Evolutionary conservation across 257 asterid genomes (phyloP).

Genomic region (Scutellaria barbata): DNA sequence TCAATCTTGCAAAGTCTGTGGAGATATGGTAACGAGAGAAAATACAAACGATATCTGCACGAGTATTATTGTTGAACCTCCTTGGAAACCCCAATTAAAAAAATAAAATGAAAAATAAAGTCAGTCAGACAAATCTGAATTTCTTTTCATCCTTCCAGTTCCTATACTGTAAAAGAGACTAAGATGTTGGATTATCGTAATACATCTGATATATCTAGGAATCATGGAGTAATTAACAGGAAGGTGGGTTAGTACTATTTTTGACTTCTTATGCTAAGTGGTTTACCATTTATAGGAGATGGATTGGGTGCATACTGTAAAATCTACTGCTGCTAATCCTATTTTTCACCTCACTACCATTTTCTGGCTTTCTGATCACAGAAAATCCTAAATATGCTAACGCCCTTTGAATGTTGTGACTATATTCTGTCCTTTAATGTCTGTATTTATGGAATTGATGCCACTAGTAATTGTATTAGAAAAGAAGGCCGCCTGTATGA

Average conservation of each 20-base stretch:
- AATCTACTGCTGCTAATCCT: slow-evolving; percentile 14
- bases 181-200: slow-evolving; percentile 8
- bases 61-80: slow-evolving; percentile 7
- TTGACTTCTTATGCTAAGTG: slow-evolving; percentile 4
- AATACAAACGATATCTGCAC: slow-evolving; percentile 13
- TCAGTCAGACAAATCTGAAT: not conserved
- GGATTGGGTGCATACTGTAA: slow-evolving; percentile 15
- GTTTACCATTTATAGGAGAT: slow-evolving; percentile 24
- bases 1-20: slow-evolving; percentile 18
- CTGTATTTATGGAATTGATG: slow-evolving; percentile 20
- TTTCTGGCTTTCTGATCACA: slow-evolving; percentile 10
- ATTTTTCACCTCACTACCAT: slow-evolving; percentile 14
- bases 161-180: slow-evolving; percentile 14
- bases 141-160: slow-evolving; percentile 13
- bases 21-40: slow-evolving; percentile 21
- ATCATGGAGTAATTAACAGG: slow-evolving; percentile 13
- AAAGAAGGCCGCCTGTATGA: slow-evolving; percentile 18
- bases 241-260: not conserved
- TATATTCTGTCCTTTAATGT: slow-evolving; percentile 20
- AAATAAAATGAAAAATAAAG: not conserved
- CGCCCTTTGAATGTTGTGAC: slow-evolving; percentile 22
- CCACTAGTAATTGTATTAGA: slow-evolving; percentile 7
- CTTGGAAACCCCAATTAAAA: not conserved
- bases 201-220: slow-evolving; percentile 10
- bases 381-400: not conserved